A percentile compares a stretch with the other conserved stretches of the same genome.
Evolutionary conservation across 495 filamentous ascomycete genomes (phyloP).

Genomic region (Aspergillus olivimuriae): DNA sequence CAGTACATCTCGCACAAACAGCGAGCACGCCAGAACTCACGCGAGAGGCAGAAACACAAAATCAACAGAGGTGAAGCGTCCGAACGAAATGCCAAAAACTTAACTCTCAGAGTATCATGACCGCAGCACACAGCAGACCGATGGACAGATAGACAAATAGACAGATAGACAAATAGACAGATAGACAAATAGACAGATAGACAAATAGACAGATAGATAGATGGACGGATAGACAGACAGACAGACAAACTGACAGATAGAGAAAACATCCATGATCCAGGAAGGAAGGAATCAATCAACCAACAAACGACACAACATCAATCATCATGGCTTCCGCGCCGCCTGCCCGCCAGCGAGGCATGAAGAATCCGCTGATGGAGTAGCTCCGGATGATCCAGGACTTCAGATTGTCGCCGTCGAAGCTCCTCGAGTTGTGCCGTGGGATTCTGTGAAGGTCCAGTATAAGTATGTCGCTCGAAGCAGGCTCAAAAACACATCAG

Average conservation of each 20-base stretch:
- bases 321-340: not conserved
- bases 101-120: too few relatives aligned
- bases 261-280: not conserved
- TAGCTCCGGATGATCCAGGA: constrained; percentile 36
- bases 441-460: constrained; percentile 64
- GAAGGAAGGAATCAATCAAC: too few relatives aligned
- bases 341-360: not conserved
- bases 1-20: not conserved
- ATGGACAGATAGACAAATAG: too few relatives aligned
- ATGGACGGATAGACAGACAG: constrained; percentile 6
- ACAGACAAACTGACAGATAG: constrained; percentile 7
- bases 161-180: too few relatives aligned
- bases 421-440: constrained; percentile 62
- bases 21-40: constrained; percentile 12
- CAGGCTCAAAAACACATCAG: constrained; percentile 42
- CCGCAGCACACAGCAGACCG: too few relatives aligned
- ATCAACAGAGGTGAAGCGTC: too few relatives aligned
- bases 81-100: too few relatives aligned
- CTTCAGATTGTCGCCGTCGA: constrained; percentile 53
- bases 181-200: too few relatives aligned
- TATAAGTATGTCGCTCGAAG: constrained; percentile 54
- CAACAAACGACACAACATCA: not conserved
- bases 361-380: constrained; percentile 11
- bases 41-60: too few relatives aligned
- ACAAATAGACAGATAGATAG: too few relatives aligned